Evolutionary conservation across 2,329 filamentous ascomycete genomes (phyloP).

Genomic region (Colletotrichum chrysophilum): DNA sequence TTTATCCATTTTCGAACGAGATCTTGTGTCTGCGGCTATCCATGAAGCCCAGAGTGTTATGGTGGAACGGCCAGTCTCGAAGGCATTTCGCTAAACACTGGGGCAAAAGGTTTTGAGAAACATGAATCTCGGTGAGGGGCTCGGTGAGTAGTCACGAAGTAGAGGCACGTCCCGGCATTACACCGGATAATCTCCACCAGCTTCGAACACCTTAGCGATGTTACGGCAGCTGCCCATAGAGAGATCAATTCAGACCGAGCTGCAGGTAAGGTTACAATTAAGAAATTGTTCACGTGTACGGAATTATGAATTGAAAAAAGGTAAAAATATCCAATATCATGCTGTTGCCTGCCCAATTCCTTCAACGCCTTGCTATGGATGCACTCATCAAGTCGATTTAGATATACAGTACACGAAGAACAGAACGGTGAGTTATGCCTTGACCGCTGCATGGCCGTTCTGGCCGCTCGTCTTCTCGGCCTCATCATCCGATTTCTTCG

Average conservation of each 20-base stretch:
- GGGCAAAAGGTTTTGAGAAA: conserved; percentile 1
- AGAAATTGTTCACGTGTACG: too few relatives aligned
- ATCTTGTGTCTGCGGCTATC: neutral
- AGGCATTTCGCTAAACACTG: neutral
- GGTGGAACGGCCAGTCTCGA: neutral
- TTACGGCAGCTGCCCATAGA: too few relatives aligned
- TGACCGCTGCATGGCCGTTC: neutral
- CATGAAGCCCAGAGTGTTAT: neutral
- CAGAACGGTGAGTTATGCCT: neutral
- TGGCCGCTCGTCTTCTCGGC: neutral
- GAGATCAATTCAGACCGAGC: too few relatives aligned
- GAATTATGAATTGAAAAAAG: neutral
- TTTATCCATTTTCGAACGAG: conserved; percentile 13
- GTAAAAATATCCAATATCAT: neutral
- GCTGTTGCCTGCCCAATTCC: neutral
- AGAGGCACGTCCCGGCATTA: too few relatives aligned
- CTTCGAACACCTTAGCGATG: too few relatives aligned
- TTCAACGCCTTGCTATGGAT: conserved; percentile 13
- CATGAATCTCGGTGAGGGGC: neutral
- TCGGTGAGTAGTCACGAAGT: neutral
- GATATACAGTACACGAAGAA: neutral
- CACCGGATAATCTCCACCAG: too few relatives aligned
- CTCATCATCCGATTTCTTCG: conserved; percentile 13
- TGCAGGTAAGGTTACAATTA: too few relatives aligned
- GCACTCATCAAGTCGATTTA: neutral